phyloP scores from a whole-genome alignment of 176 grass and related monocot genomes.

The Paspalum notatum region DNA sequence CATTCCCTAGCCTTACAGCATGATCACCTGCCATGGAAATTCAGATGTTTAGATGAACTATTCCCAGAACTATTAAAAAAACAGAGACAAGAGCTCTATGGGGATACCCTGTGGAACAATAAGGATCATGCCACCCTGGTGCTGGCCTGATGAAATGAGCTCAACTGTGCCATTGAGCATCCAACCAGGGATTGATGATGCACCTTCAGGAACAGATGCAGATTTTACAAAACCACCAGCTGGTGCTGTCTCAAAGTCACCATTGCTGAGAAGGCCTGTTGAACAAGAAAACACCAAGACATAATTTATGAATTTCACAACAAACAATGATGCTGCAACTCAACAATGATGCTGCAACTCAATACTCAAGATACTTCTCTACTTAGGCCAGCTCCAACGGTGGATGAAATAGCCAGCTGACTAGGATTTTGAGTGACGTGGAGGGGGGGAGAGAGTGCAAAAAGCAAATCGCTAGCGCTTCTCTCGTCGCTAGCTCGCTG shows the following conservation, averaged over 20 bases:
- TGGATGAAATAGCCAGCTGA: too few relatives aligned
- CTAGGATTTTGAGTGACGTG: too few relatives aligned
- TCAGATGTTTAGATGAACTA: conserved; percentile 1
- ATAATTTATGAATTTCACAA: not conserved
- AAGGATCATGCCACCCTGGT: conserved; percentile 97
- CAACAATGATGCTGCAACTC: conserved; percentile 2
- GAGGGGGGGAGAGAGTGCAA: too few relatives aligned
- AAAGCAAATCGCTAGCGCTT: too few relatives aligned
- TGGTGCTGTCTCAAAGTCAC: conserved; percentile 81
- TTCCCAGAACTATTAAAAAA: not conserved
- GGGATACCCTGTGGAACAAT: conserved; percentile 89
- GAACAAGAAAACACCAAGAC: conserved; percentile 15
- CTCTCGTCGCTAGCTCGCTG: too few relatives aligned
- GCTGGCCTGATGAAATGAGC: conserved; percentile 82
- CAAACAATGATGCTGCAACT: not conserved
- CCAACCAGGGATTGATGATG: conserved; percentile 74
- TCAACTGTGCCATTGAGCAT: conserved; percentile 94
- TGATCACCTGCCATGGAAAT: conserved; percentile 64
- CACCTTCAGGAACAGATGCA: conserved; percentile 63
- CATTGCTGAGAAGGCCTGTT: conserved; percentile 87
- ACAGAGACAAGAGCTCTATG: not conserved
- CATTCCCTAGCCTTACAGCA: conserved; percentile 85
- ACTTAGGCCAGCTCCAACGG: too few relatives aligned
- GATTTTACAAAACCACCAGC: conserved; percentile 68
- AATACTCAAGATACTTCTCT: not conserved